Base-by-base conservation (phyloP, 768 basidiomycete genomes). In the Kwoniella dejecticola region DNA sequence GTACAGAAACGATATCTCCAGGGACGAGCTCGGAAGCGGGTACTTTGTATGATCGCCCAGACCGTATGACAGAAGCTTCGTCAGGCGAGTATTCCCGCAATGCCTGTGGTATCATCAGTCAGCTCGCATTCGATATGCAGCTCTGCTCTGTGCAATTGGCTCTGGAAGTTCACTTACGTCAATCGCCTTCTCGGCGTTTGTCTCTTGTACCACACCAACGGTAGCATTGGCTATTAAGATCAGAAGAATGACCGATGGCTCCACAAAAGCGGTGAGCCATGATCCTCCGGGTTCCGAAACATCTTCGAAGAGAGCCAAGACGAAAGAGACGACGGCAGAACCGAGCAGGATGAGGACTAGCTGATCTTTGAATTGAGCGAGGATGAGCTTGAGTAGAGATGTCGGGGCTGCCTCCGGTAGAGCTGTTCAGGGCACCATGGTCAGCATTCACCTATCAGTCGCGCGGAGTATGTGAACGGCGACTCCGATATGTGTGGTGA, bases 311-410 rank as follows among this genome's bases (percentile, higher is more conserved):
- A 95, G 79, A 7, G 95, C 95, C 40, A 99, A 83, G 13, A 94
- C 82, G 79, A 99, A 94, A 10, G 95, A 98, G 68, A 98, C 84
- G 45, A 90, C 87, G 12, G 95, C 95, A 1, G 93, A 96, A 2
- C 85, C 93, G 46, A 99, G 88, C 31, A 99, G 85, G 75, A 99
- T 98, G 65, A 99, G 87, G 41, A 99, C 95, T 27, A 99, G 86
- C 79, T 96, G 92, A 81, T 99, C 95, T 83, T 98, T 89, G 84
- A 99, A 99, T 81, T 99, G 95, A 69, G 96, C 93, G n/a, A 99
- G 84, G 62, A 99, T 88, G 62, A 98, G 86, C 75, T 91, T 85
- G 91, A 92, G 93, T 30, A 98, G 76, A 3, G 94, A 90, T 3
- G 95, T 96, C 2, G 90, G 81, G 0, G 90, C 88, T 10, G 94